Base-by-base conservation (phyloP, 805 yeast species). In the Suhomyces vadensis region DNA sequence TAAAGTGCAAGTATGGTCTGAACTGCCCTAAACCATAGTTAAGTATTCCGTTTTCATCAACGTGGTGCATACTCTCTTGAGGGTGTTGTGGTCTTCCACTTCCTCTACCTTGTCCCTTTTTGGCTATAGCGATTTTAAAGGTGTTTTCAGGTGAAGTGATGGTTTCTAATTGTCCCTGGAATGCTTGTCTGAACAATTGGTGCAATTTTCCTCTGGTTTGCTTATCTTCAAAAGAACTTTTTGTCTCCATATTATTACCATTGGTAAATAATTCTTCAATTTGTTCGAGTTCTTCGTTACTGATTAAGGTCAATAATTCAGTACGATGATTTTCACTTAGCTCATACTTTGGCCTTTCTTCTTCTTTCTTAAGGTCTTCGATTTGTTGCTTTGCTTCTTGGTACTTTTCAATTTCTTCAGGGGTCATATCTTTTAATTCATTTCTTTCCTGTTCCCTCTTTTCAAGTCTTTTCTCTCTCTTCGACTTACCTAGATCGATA, bases 201-300 rank as follows among this genome's bases (percentile, higher is more conserved):
- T 94, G 99, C 42, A 94, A 71, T 48, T 76, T 70, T 0, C 95
- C 87, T 54, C 99, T 79, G n/a, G 64, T 70, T 10, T 76, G 74
- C 57, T 94, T 94, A 45, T 83, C 91, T 16, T 73, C 72, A 50
- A 86, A 82, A 0, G 71, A 54, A 37, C 78, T 71, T 1, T 62
- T 64, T 1, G 94, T 81, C 55, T 78, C 84, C 65, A 82, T 74
- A 37, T 73, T 77, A 29, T 69, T 71, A 2, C 83, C 87, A 8
- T 74, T 77, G 17, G 65, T 61, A 50, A 81, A 73, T 20, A 87
- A 72, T 1, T 69, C 74, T 45, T 81, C 76, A 46, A 87, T 74
- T 43, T 75, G 69, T 1, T 61, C 64, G n/a, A 83, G 70, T 53
- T 83, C 87, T 2, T 74, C 79, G 37, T 71, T 80, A 9, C 89